Evolutionary conservation across 2,329 filamentous ascomycete species (phyloP).

Genomic region (Neoascochyta sp.): DNA sequence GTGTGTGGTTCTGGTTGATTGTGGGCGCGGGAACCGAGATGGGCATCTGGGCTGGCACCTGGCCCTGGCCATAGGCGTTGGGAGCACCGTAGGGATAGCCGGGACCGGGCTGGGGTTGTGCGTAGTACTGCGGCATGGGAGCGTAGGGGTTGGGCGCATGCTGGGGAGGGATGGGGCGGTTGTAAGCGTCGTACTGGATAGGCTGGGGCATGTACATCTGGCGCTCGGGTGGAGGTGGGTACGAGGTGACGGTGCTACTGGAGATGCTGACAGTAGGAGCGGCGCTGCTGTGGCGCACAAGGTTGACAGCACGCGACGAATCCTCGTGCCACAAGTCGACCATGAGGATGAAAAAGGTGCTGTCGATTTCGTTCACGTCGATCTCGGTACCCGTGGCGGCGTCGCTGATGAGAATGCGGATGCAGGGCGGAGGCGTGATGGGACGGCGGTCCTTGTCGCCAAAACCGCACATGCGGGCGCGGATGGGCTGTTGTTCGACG

Average conservation of each 20-base stretch:
- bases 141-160: constrained; percentile 5
- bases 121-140: constrained; percentile 7
- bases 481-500: constrained; percentile 87
- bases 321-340: constrained; percentile 66
- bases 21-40: constrained; percentile 26
- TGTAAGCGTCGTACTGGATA: constrained; percentile 42
- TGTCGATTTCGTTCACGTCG: constrained; percentile 70
- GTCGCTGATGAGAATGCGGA: constrained; percentile 77
- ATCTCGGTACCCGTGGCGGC: constrained; percentile 72
- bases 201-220: constrained; percentile 19
- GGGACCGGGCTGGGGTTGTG: constrained; percentile 18
- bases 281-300: constrained; percentile 62
- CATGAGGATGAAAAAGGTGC: constrained; percentile 64
- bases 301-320: constrained; percentile 56
- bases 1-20: constrained; percentile 67
- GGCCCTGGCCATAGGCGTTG: constrained; percentile 7
- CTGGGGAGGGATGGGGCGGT: constrained; percentile 24
- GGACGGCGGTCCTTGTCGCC: constrained; percentile 97
- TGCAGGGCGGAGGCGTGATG: constrained; percentile 92
- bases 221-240: constrained; percentile 53
- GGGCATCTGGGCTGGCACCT: constrained; percentile 11
- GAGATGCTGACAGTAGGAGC: constrained; percentile 69
- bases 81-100: constrained; percentile 9
- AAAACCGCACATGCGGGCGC: constrained; percentile 97
- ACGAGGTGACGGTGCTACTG: constrained; percentile 74